Evolutionary conservation across 129 eudicot species (phyloP).

Genomic region (Saussurea involucrata): DNA sequence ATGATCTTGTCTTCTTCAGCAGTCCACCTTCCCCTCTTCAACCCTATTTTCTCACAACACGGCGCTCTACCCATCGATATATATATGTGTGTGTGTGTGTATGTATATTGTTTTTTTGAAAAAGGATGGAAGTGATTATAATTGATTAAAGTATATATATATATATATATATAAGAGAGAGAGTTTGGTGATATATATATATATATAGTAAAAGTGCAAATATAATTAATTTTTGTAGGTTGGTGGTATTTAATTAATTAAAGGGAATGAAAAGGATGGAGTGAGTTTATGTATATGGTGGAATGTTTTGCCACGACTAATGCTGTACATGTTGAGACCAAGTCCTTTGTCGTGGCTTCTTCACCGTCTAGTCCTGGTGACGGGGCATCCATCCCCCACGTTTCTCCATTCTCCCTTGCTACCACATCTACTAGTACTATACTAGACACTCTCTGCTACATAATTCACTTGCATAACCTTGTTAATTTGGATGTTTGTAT

Average conservation of each 20-base stretch:
- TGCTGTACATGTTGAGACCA: not conserved
- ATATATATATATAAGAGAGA: not conserved
- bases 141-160: no score
- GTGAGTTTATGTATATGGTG: slow-evolving; percentile 35
- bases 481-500: no score
- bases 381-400: slow-evolving; percentile 65
- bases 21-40: slow-evolving; percentile 83
- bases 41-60: slow-evolving; percentile 83
- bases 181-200: not conserved
- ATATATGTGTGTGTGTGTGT: no score
- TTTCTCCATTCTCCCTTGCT: not conserved
- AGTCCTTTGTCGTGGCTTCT: slow-evolving; percentile 59
- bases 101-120: no score
- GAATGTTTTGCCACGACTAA: slow-evolving; percentile 39
- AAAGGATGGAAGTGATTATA: no score
- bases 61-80: slow-evolving; percentile 77
- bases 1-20: slow-evolving; percentile 67
- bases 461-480: no score
- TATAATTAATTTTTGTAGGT: not conserved
- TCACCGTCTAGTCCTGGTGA: slow-evolving; percentile 46
- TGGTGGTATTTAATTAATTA: not conserved
- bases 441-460: no score
- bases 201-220: not conserved
- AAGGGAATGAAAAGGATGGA: not conserved
- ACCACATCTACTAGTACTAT: no score